These are phyloP conservation scores for Haplosporangium gracile DNA, from an alignment of 192 early-diverging fungal species.

Conservation along the genomic window DNA sequence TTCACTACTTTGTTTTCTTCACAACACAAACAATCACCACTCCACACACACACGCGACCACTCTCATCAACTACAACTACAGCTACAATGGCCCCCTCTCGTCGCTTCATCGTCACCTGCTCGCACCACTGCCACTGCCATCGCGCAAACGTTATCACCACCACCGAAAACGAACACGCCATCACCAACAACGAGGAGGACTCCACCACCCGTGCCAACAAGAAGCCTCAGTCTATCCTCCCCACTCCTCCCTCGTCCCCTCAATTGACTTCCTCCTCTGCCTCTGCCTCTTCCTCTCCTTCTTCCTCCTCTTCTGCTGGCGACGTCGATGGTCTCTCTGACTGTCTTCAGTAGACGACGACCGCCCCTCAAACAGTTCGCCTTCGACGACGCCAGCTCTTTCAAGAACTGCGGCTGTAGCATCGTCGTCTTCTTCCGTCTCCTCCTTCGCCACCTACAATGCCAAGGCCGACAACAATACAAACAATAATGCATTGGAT, in stretches of 20 bases:
- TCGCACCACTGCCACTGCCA: conserved; percentile 51
- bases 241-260: conserved; percentile 16
- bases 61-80: not conserved
- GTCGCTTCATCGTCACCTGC: conserved; percentile 51
- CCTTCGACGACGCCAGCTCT: not conserved
- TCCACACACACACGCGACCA: not conserved
- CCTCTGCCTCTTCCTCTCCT: not conserved
- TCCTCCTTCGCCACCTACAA: not conserved
- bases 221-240: conserved; percentile 1
- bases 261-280: not conserved
- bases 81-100: conserved; percentile 31
- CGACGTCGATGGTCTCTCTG: not conserved
- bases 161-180: not conserved
- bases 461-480: not conserved
- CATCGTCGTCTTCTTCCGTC: not conserved
- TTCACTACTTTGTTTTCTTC: not conserved
- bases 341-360: not conserved
- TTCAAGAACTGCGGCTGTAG: not conserved
- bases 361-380: no score
- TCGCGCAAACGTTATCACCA: not conserved
- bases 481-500: not conserved
- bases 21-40: not conserved
- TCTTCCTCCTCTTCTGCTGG: not conserved
- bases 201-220: not conserved
- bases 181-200: not conserved